A percentile compares a stretch with the other conserved stretches of the same genome.
phyloP scores from a whole-genome alignment of 2,329 filamentous ascomycete genomes.

The Falciphora oryzae region DNA sequence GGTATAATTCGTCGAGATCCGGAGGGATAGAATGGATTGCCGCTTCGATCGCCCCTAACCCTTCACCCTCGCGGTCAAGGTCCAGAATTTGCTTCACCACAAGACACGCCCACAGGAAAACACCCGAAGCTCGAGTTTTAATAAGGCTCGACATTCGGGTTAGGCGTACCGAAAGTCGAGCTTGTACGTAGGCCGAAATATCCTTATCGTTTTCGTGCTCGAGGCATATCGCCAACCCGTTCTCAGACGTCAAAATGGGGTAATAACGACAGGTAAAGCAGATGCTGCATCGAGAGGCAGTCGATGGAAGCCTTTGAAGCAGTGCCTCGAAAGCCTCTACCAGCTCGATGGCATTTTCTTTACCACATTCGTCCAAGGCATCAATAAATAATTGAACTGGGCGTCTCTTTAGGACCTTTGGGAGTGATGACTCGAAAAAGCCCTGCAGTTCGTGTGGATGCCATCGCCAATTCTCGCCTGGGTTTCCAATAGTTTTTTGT shows the following conservation, averaged over 20 bases:
- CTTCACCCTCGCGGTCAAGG: slow-evolving; percentile 13
- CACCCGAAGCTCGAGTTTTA: slow-evolving; percentile 20
- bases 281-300: no score
- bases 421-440: slow-evolving; percentile 18
- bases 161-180: slow-evolving; percentile 17
- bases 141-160: no score
- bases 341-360: slow-evolving; percentile 18
- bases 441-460: slow-evolving; percentile 17
- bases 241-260: slow-evolving; percentile 21
- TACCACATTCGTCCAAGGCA: slow-evolving; percentile 29
- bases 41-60: slow-evolving; percentile 16
- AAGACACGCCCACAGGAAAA: slow-evolving; percentile 32
- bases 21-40: slow-evolving; percentile 17
- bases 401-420: slow-evolving; percentile 15
- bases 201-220: slow-evolving; percentile 26
- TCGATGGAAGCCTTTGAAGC: no score
- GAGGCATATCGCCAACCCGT: slow-evolving; percentile 22
- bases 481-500: slow-evolving; percentile 10
- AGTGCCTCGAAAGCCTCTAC: slow-evolving; percentile 18
- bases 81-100: slow-evolving; percentile 18
- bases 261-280: slow-evolving; percentile 29
- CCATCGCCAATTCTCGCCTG: slow-evolving; percentile 24
- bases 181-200: slow-evolving; percentile 23
- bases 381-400: slow-evolving; percentile 27
- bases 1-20: slow-evolving; percentile 22